Evolutionary conservation across 106 monocot genomes (phyloP).

Genomic region (Acorus gramineus): DNA sequence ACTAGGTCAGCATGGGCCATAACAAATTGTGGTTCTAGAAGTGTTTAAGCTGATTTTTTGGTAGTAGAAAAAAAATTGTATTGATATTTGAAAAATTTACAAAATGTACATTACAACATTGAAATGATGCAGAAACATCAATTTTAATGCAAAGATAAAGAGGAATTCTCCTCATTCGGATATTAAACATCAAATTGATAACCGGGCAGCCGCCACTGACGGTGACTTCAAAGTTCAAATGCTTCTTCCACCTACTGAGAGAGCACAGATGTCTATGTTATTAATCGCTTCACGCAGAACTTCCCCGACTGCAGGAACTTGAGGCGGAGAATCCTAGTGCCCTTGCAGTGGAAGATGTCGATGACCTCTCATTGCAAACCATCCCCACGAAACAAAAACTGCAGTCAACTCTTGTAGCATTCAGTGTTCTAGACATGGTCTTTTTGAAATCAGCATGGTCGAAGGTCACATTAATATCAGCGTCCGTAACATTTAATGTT

Average conservation of each 20-base stretch:
- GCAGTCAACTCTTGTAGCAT: slow-evolving; percentile 60
- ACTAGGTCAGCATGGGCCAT: no score
- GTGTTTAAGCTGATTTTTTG: no score
- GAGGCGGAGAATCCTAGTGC: slow-evolving; percentile 87
- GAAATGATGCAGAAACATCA: no score
- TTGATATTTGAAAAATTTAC: no score
- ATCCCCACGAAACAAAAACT: slow-evolving; percentile 86
- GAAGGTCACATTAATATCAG: slow-evolving; percentile 64
- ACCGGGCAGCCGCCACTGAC: slow-evolving; percentile 65
- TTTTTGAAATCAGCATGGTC: slow-evolving; percentile 89
- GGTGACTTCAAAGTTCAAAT: slow-evolving; percentile 91
- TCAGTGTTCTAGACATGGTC: slow-evolving; percentile 81
- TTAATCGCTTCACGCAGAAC: slow-evolving; percentile 86
- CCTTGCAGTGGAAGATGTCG: slow-evolving; percentile 83
- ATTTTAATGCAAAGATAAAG: no score
- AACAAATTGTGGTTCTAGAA: no score
- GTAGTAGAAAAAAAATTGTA: no score
- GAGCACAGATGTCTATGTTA: slow-evolving; percentile 87
- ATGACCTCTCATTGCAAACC: slow-evolving; percentile 88
- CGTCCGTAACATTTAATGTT: slow-evolving; percentile 52
- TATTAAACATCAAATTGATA: slow-evolving; percentile 95
- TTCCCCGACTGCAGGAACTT: slow-evolving; percentile 74
- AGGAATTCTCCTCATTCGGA: neutral
- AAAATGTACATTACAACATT: no score
- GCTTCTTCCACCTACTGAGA: slow-evolving; percentile 92